Base-by-base conservation (phyloP, 2,329 filamentous ascomycete genomes). In the Calonectria multiphialidica region DNA sequence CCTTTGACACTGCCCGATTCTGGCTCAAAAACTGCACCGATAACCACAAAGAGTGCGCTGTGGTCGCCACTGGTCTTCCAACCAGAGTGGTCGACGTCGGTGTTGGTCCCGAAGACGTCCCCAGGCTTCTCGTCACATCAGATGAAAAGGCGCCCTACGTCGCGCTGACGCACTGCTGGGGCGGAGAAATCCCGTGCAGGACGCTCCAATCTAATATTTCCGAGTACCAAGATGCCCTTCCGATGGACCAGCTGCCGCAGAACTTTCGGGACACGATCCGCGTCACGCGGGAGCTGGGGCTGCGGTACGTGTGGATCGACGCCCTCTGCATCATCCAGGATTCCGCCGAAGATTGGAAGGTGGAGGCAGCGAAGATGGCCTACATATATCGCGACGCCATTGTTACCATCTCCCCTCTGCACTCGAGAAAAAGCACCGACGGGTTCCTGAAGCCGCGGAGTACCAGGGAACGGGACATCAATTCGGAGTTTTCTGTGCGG, bases 281-380 rank as follows among this genome's bases (percentile, higher is more conserved):
- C 16, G 50, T 67, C 15, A 59, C 65, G 4, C 40, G 30, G 1
- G 65, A 53, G 15, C 21, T 67, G 15, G 65, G 65, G 8, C 33
- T 67, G 25, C 50, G 37, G 2, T 67, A 67, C 18, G 12, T 67
- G 3, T 67, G 64, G 64, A 59, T 59, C 18, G 63, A 66, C 21
- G 35, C 63, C 5, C 35, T 66, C 8, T 66, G 63, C 37, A 66
- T 66, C 37, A 67, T 57, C 28, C 65, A 59, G 18, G 53, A 57
- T 21, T 67, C 42, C 3, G 16, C 40, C 18, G 65, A 67, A 9
- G 65, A 67, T 16, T 67, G 65, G 50, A 30, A 33, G 7, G 30
- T 37, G 2, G 65, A 67, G n/a, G 42, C 50, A 7, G 3, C 50
- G 1, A 67, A 49, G 18, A 67, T 67, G 65, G 65, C 65, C 2